Percentiles rank a stretch among this genome's conserved stretches.
These are phyloP conservation scores for Agaricus sinodeliciosus DNA, from an alignment of 768 basidiomycete species.

Conservation along the genomic window DNA sequence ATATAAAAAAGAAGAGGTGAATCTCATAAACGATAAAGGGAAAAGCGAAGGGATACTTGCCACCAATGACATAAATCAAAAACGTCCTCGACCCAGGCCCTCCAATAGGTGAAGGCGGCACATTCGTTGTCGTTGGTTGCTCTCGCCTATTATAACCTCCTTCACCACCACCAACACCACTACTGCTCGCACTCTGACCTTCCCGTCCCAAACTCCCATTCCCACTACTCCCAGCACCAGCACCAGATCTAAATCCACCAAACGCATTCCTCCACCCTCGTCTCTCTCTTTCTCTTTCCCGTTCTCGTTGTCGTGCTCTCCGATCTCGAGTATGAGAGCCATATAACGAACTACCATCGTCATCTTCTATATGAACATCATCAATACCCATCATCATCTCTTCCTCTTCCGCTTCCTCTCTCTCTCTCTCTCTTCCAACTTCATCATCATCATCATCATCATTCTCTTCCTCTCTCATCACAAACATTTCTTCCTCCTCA, in stretches of 20 bases:
- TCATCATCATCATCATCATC: background rate
- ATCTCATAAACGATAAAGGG: background rate
- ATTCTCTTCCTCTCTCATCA: conserved; percentile 3
- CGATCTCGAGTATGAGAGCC: background rate
- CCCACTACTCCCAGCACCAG: background rate
- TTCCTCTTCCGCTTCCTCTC: conserved; percentile 7
- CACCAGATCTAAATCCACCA: conserved; percentile 42
- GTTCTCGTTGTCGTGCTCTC: background rate
- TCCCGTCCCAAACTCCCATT: background rate
- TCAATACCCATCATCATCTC: conserved; percentile 29
- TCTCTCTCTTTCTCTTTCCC: conserved; percentile 5
- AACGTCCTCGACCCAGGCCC: conserved; percentile 60
- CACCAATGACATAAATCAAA: conserved; percentile 87
- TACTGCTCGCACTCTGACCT: conserved; percentile 6
- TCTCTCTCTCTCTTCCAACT: conserved; percentile 2
- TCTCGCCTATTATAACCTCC: background rate
- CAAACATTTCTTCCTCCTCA: conserved; percentile 9
- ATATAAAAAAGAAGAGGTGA: conserved; percentile 8
- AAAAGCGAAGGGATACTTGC: conserved; percentile 27
- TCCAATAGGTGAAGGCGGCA: conserved; percentile 11
- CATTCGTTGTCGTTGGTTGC: conserved; percentile 6
- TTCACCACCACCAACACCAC: conserved; percentile 22
- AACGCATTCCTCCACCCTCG: conserved; percentile 53
- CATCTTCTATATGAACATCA: background rate
- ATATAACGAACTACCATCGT: conserved; percentile 3